Evolutionary conservation across 176 grass and related monocot species (phyloP), one percentile per base, ranked within the genome.

Genomic region (Chrysopogon serrulatus): DNA sequence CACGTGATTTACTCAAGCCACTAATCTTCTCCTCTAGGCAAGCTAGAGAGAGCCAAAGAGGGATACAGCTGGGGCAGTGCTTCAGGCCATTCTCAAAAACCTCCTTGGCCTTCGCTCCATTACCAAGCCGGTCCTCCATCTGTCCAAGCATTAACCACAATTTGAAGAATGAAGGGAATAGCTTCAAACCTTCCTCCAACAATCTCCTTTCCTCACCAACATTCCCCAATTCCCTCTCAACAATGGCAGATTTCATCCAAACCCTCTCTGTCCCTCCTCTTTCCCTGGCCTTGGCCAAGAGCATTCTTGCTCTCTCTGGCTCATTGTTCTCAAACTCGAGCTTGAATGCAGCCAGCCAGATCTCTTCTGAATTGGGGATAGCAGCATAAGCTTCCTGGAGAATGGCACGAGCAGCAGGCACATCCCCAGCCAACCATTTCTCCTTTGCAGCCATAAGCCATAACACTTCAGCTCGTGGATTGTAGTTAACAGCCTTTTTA

Each of bases 281-380:
- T 83, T 97, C 95, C 65, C 95, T 88, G 32, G 92, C 92, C 82
- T 92, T 97, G 44, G 95, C 86, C 86, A 97, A 84, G 83, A 97
- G 83, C 76, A 97, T 91, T 75, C 95, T 97, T 81, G 95, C 95
- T 92, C 95, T 97, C 83, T 94, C 92, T 23, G 92, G 95, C 54
- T 97, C 95, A 65, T 97, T 87, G 70, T 94, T 97, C 88, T 97
- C 95, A 89, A 97, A 97, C 74, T 97, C 95, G n/a, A 97, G 91
- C 85, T 97, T 97, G 79, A 97, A 97, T 51, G 95, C 95, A 28
- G 95, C 95, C 59, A 97, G 79, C 95, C 95, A 94, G 62, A 97
- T 91, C 86, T 97, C 95, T 74, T 97, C 95, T 42, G 95, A 97
- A 91, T 94, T 92, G 43, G 95, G 95, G 49, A 97, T 92, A 69